Evolutionary conservation across 164 flowering plant genomes (phyloP), one percentile per base, ranked within the genome.

Genomic region (Pachysandra terminalis): DNA sequence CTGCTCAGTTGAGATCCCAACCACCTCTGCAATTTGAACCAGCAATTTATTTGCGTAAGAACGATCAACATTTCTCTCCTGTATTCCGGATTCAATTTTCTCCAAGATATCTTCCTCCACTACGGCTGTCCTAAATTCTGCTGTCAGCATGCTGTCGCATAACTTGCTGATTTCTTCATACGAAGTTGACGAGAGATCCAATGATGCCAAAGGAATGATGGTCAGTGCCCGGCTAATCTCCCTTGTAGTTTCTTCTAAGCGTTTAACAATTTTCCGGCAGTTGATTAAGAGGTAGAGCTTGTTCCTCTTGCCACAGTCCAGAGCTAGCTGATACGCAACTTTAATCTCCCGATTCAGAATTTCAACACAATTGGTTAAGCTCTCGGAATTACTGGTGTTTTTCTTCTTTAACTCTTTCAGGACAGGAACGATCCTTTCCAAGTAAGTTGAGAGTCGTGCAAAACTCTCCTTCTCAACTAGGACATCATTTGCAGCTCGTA

Each of bases 71-170:
- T 79, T 87, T 77, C 85, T 79, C 65, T 89, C 85, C 51, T 81
- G 85, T 63, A 89, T 83, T 66, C 95, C 95, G 1, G 80, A 68
- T 27, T 86, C 91, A 35, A 89, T 85, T 75, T 81, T 86, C 71
- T 82, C 82, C 80, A 89, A 45, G 26, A 87, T 84, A 41, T 75
- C 80, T 67, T 89, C 91, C 70, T 85, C 86, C 0, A 79, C 83
- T 32, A 78, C 58, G 57, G 90, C 86, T 40, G 90, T 75, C 78
- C 26, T 78, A 65, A 84, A 87, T 70, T 86, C 90, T 16, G 81
- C 87, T 59, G 56, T 71, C 61, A 67, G 57, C 91, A 89, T 86
- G 23, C 59, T 71, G 19, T 79, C 81, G 63, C 81, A 61, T 8
- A 89, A 73, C 63, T 63, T 64, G 9, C 51, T 66, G 57, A 89